These are phyloP conservation scores for Teratosphaeria zuluensis DNA, from an alignment of 2,329 filamentous ascomycete species.

Conservation along the genomic window DNA sequence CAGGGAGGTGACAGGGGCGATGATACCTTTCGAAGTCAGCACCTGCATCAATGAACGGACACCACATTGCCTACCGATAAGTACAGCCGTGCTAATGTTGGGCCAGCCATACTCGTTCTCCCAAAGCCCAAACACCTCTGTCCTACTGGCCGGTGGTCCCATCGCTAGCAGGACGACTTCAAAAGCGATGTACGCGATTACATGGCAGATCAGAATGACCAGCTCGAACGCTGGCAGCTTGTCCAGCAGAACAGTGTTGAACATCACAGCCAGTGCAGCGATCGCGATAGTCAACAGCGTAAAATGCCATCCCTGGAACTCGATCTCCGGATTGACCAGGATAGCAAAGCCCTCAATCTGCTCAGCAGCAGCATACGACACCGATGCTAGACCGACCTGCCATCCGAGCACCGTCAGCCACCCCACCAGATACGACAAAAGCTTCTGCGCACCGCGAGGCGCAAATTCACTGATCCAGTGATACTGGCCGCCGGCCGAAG, in stretches of 20 bases:
- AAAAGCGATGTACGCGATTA: not conserved
- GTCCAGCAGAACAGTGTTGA: not conserved
- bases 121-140: not conserved
- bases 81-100: not conserved
- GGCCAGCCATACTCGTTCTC: not conserved
- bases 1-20: not conserved
- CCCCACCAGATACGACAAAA: slow-evolving; percentile 30
- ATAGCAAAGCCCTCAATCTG: not conserved
- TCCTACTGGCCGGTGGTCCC: not conserved
- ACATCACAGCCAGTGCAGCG: not conserved
- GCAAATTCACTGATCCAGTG: slow-evolving; percentile 10
- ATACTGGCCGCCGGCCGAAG: slow-evolving; percentile 2
- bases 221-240: not conserved
- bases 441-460: slow-evolving; percentile 28
- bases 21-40: not conserved
- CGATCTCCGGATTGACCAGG: not conserved
- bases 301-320: not conserved
- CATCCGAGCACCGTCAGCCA: slow-evolving; percentile 1
- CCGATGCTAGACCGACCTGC: not conserved
- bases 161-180: not conserved
- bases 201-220: not conserved
- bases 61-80: not conserved
- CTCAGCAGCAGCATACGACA: not conserved
- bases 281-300: slow-evolving; percentile 1
- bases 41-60: not conserved